These are phyloP conservation scores for Paratinospora sagittata DNA, from an alignment of 164 flowering plant genomes.

Conservation along the genomic window DNA sequence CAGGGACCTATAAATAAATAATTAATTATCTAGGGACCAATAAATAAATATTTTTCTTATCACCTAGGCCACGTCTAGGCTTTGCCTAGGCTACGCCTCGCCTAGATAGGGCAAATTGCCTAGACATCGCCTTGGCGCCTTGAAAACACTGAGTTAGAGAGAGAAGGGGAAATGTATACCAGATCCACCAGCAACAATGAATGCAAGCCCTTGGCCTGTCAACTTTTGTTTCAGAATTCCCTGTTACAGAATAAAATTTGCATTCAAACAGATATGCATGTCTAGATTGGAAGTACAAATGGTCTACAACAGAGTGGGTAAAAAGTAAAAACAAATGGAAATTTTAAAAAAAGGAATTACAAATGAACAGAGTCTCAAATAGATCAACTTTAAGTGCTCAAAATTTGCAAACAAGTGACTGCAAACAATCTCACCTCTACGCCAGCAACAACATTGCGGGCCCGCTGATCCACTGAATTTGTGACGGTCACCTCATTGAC, in stretches of 20 bases:
- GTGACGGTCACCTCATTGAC: conserved; percentile 84
- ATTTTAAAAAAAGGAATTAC: too few relatives aligned
- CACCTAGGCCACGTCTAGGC: too few relatives aligned
- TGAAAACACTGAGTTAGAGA: too few relatives aligned
- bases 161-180: conserved; percentile 45
- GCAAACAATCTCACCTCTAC: conserved; percentile 57
- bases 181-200: conserved; percentile 88
- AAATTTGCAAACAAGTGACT: neutral
- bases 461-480: conserved; percentile 72
- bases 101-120: too few relatives aligned
- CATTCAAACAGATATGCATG: conserved; percentile 6
- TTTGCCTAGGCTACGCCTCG: too few relatives aligned
- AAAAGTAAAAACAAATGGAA: neutral
- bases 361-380: too few relatives aligned
- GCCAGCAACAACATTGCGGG: conserved; percentile 53
- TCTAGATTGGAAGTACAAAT: neutral
- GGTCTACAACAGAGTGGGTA: neutral
- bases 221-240: conserved; percentile 86
- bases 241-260: conserved; percentile 29
- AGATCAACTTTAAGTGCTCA: too few relatives aligned
- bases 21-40: too few relatives aligned
- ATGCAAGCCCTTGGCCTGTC: conserved; percentile 93
- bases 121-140: too few relatives aligned
- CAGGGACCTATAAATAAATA: too few relatives aligned
- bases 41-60: too few relatives aligned